A percentile compares a stretch with the other conserved stretches of the same genome.
Conservation (phyloP, 225 moss, liverwort and hornwort genomes). For the Physcomitrellopsis africana region DNA sequence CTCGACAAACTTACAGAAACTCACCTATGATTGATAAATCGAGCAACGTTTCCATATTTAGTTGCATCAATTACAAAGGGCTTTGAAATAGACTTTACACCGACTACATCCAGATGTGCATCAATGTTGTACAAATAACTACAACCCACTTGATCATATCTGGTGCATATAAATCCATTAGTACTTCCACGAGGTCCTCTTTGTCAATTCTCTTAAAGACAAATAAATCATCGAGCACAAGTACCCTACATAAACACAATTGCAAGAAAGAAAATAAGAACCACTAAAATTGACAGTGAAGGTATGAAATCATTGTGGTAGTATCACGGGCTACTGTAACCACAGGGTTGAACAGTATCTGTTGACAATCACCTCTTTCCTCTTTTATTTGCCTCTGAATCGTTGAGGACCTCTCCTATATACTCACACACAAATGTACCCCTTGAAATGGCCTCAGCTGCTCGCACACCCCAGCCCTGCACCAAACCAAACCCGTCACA, state of each 20-base stretch:
- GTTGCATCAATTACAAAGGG: slow-evolving; percentile 99
- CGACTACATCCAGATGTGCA: slow-evolving; percentile 88
- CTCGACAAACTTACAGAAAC: slow-evolving; percentile 16
- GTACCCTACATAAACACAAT: neutral
- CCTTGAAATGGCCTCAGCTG: slow-evolving; percentile 75
- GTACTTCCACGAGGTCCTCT: slow-evolving; percentile 27
- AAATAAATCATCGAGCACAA: slow-evolving; percentile 6
- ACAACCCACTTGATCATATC: slow-evolving; percentile 98
- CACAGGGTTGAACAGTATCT: neutral
- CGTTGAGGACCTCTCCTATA: slow-evolving; percentile 89
- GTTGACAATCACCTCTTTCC: slow-evolving; percentile 72
- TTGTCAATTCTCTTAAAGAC: slow-evolving; percentile 7
- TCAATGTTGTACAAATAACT: slow-evolving; percentile 98
- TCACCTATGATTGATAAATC: slow-evolving; percentile 98
- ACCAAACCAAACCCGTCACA: slow-evolving; percentile 28
- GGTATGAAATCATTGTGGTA: neutral
- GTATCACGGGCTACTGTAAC: neutral
- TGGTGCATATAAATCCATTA: slow-evolving; percentile 47
- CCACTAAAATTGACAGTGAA: neutral
- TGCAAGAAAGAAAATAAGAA: neutral
- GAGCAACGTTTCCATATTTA: slow-evolving; percentile 89
- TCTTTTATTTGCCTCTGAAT: slow-evolving; percentile 92
- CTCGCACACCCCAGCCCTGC: slow-evolving; percentile 99
- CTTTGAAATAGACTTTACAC: slow-evolving; percentile 57
- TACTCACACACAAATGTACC: slow-evolving; percentile 99